Percentiles rank a stretch among this genome's conserved stretches.
These are phyloP conservation scores for Tuber magnatum DNA, from an alignment of 495 filamentous ascomycete species.

Conservation along the genomic window DNA sequence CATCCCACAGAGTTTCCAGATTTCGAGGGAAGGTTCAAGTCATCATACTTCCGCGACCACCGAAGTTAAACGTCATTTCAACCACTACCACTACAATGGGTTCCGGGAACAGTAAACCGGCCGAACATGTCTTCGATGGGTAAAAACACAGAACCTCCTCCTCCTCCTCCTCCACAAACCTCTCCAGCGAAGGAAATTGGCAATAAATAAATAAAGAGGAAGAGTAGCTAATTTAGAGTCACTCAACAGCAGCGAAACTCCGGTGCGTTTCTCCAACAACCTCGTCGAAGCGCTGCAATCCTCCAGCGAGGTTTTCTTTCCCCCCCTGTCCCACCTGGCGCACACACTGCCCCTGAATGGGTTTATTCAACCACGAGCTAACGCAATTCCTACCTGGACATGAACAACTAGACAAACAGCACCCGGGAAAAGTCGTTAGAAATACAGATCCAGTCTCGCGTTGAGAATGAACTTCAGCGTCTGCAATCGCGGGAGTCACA, in stretches of 20 bases:
- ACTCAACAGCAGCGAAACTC: slow-evolving; percentile 55
- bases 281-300: slow-evolving; percentile 73
- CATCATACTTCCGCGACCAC: neutral
- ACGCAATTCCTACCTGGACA: slow-evolving; percentile 5
- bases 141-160: slow-evolving; percentile 7
- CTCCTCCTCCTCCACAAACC: neutral
- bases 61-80: slow-evolving; percentile 17
- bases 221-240: neutral
- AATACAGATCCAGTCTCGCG: slow-evolving; percentile 80
- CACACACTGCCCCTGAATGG: neutral
- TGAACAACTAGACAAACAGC: slow-evolving; percentile 62
- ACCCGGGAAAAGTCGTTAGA: slow-evolving; percentile 76
- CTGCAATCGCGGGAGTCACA: slow-evolving; percentile 54
- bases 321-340: slow-evolving; percentile 5
- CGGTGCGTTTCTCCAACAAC: slow-evolving; percentile 78
- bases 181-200: neutral
- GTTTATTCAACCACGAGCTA: neutral
- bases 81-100: slow-evolving; percentile 25
- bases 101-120: slow-evolving; percentile 34
- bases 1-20: neutral
- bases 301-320: slow-evolving; percentile 66
- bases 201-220: neutral
- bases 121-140: slow-evolving; percentile 30
- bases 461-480: slow-evolving; percentile 71
- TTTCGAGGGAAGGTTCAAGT: neutral